Percentiles rank a stretch among this genome's conserved stretches.
These are phyloP conservation scores for Ascoidea tarda DNA, from an alignment of 805 yeast genomes.

Conservation along the genomic window DNA sequence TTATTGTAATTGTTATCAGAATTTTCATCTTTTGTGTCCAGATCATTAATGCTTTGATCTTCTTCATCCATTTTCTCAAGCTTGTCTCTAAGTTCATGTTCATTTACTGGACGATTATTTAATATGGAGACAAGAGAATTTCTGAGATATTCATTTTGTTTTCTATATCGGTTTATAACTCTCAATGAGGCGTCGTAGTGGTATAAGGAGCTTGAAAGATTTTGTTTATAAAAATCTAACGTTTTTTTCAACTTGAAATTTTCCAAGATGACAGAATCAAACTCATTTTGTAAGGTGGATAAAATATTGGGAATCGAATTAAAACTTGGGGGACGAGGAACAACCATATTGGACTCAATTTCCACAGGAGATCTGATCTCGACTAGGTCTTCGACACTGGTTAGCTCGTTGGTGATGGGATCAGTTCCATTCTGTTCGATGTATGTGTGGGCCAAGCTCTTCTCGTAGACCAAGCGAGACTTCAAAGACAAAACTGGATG, in stretches of 20 bases:
- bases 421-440: conserved; percentile 54
- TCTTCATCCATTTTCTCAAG: background rate
- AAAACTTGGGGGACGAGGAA: conserved; percentile 25
- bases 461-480: conserved; percentile 62
- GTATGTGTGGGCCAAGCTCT: conserved; percentile 41
- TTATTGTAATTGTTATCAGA: too few relatives aligned
- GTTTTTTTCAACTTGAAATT: conserved; percentile 65
- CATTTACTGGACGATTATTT: background rate
- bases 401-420: conserved; percentile 57
- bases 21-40: background rate
- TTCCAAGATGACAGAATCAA: conserved; percentile 81
- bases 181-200: conserved; percentile 84
- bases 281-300: conserved; percentile 69
- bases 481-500: conserved; percentile 66
- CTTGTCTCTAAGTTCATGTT: background rate
- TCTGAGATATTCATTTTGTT: conserved; percentile 63
- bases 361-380: conserved; percentile 16
- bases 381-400: conserved; percentile 45
- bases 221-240: conserved; percentile 48
- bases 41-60: background rate
- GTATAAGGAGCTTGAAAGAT: conserved; percentile 64
- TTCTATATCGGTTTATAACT: conserved; percentile 64
- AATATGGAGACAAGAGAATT: conserved; percentile 4
- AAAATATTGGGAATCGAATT: conserved; percentile 71
- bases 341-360: background rate